phyloP scores from a whole-genome alignment of 106 monocot species.

The Triglochin maritima region DNA sequence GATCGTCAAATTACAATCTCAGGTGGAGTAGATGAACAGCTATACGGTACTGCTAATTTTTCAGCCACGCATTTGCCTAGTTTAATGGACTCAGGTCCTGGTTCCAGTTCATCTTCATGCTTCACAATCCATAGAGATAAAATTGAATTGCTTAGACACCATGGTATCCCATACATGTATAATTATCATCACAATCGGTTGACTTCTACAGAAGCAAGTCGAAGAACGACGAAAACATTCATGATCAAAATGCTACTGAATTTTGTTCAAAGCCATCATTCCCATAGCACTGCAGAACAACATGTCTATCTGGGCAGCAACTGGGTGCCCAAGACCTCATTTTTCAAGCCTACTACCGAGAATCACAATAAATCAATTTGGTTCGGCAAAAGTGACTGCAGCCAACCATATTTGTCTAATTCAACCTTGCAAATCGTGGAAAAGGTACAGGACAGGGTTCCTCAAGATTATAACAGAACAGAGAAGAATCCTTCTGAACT shows the following conservation, averaged over 20 bases:
- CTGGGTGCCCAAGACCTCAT: slow-evolving; percentile 7
- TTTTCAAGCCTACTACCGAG: slow-evolving; percentile 15
- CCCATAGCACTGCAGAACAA: slow-evolving; percentile 21
- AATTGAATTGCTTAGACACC: slow-evolving; percentile 5
- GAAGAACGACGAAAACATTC: not conserved
- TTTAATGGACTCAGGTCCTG: slow-evolving; percentile 48
- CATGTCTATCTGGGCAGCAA: slow-evolving; percentile 22
- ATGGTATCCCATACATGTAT: slow-evolving; percentile 2
- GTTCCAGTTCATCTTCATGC: slow-evolving; percentile 14
- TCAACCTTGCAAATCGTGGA: too few species aligned
- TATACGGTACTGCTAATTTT: slow-evolving; percentile 28
- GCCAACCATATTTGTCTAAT: too few species aligned
- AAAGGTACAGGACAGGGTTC: not conserved
- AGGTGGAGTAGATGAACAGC: slow-evolving; percentile 2
- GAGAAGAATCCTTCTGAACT: slow-evolving; percentile 1
- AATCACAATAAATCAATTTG: too few species aligned
- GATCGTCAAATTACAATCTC: not conserved
- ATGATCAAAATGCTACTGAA: not conserved
- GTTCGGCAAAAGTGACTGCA: too few species aligned
- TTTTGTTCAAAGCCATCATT: slow-evolving; percentile 5
- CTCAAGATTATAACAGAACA: slow-evolving; percentile 3
- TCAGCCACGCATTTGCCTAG: slow-evolving; percentile 78
- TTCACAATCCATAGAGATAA: slow-evolving; percentile 4
- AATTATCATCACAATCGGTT: slow-evolving; percentile 7
- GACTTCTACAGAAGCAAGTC: not conserved